Evolutionary conservation across 2,329 filamentous ascomycete genomes (phyloP), one percentile per base, ranked within the genome.

Genomic region (Colletotrichum sidae): DNA sequence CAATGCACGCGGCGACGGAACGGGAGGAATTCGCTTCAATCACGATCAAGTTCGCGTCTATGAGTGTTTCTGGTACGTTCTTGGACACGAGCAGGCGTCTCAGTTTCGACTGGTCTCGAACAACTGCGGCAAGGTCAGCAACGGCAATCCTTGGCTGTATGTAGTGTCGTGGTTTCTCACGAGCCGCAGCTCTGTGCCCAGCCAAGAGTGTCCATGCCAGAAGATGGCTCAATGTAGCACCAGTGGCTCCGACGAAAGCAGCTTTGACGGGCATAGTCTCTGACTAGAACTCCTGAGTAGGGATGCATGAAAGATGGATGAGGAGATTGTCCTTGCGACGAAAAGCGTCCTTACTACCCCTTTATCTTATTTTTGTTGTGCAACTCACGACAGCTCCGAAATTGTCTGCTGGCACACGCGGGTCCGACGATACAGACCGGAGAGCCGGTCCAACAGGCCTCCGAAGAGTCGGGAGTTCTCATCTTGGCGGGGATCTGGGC

Each of bases 61-160:
- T 47, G 2, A 42, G 15, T 0, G 35, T 10, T 15, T 53, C 10
- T 6, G 61, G 38, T 0, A 59, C 42, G 6, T 25, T 6, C 17
- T 38, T 33, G 2, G 33, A 39, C 2, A 34, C 25, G 34, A 63
- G 54, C 4, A 57, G n/a, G n/a, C 41, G 34, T 4, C 34, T n/a
- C 6, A 59, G 39, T 25, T 65, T 65, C 2, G 49, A 25, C 13
- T 49, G 17, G 25, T 42, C 46, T 44, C 61, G 61, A 7, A 53
- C 61, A 12, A 65, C 61, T 65, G 11, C 6, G 17, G 13, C 10
- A 33, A 33, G 4, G 53, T 55, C 12, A 55, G 41, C 25, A 8
- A 2, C 1, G 2, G 12, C 11, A 17, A 17, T 8, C 4, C 17
- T 45, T 15, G 0, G 17, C 41, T 13, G 10, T 42, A 8, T 3